Evolutionary conservation across 352 stramenopile genomes (phyloP).

Genomic region (Phytophthora tubulina): DNA sequence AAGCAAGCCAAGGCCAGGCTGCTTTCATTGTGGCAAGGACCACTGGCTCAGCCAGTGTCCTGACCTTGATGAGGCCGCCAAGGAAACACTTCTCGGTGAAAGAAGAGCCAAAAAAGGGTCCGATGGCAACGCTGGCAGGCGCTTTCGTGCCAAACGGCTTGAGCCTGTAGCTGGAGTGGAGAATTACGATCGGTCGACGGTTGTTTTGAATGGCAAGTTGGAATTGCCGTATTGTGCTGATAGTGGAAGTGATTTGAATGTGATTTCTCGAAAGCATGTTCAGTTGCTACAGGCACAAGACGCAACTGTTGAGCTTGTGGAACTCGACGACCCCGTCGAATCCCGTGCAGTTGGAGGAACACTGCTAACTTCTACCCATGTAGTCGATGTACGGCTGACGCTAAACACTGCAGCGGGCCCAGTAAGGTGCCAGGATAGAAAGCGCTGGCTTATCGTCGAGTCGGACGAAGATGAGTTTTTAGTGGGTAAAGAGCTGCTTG

Average conservation of each 20-base stretch:
- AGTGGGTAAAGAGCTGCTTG: constrained; percentile 1
- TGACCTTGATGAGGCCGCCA: constrained; percentile 3
- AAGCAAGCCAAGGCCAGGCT: constrained; percentile 15
- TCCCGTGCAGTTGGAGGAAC: constrained; percentile 2
- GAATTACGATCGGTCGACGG: not conserved
- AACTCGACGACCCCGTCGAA: not conserved
- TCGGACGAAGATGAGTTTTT: constrained; percentile 13
- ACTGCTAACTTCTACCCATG: not conserved
- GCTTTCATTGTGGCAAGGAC: constrained; percentile 28
- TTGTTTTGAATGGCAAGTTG: constrained; percentile 6
- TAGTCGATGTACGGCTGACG: not conserved
- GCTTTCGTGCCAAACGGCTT: not conserved
- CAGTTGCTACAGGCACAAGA: not conserved
- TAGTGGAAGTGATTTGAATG: constrained; percentile 29
- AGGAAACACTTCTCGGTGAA: constrained; percentile 15
- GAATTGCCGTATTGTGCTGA: constrained; percentile 19
- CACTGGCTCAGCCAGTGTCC: constrained; percentile 22
- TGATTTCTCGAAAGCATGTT: constrained; percentile 10
- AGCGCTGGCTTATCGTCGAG: constrained; percentile 9
- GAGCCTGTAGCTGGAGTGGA: not conserved
- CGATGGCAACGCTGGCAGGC: not conserved
- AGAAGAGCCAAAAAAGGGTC: not conserved
- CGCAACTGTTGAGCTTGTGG: not conserved
- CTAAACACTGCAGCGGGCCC: constrained; percentile 14
- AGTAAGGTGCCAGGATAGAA: constrained; percentile 13